Percentiles rank a stretch among this genome's conserved stretches.
Evolutionary conservation across 345 rosid species (phyloP).

Genomic region (Linum trigynum): DNA sequence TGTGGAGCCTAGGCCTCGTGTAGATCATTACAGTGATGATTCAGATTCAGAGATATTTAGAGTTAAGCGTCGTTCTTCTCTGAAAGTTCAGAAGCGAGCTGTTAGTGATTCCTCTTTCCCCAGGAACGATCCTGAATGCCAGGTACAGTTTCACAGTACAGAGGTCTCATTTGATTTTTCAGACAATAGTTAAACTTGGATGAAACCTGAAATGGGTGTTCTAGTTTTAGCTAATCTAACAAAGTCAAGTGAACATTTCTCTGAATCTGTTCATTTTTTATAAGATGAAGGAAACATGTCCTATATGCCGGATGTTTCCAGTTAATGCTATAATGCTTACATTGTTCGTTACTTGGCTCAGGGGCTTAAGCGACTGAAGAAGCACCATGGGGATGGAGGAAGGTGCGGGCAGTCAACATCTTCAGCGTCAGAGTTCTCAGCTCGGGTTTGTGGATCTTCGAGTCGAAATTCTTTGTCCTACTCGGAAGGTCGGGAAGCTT

Average conservation of each 20-base stretch:
- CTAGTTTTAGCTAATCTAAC: too few relatives aligned
- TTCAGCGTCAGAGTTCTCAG: constrained; percentile 15
- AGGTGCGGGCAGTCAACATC: constrained; percentile 26
- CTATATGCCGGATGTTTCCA: background rate
- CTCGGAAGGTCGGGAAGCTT: constrained; percentile 14
- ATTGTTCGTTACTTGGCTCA: constrained; percentile 9
- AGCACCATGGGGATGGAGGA: constrained; percentile 29
- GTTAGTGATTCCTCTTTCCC: constrained; percentile 30
- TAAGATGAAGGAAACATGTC: too few relatives aligned
- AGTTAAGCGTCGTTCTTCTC: constrained; percentile 80
- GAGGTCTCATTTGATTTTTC: background rate
- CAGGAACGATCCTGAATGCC: constrained; percentile 35
- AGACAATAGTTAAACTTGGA: too few relatives aligned
- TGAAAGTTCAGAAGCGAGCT: constrained; percentile 51
- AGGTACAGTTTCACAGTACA: constrained; percentile 34
- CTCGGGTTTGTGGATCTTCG: constrained; percentile 21
- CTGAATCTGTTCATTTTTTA: too few relatives aligned
- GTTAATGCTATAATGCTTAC: background rate
- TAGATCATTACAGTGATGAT: constrained; percentile 60
- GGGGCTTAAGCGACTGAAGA: constrained; percentile 60
- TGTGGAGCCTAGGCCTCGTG: constrained; percentile 21
- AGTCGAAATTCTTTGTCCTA: constrained; percentile 8
- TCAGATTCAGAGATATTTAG: constrained; percentile 78
- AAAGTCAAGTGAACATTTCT: too few relatives aligned
- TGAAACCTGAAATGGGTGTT: too few relatives aligned